These are phyloP conservation scores for Chlorella sorokiniana DNA, from an alignment of 139 green algal genomes.

Conservation along the genomic window DNA sequence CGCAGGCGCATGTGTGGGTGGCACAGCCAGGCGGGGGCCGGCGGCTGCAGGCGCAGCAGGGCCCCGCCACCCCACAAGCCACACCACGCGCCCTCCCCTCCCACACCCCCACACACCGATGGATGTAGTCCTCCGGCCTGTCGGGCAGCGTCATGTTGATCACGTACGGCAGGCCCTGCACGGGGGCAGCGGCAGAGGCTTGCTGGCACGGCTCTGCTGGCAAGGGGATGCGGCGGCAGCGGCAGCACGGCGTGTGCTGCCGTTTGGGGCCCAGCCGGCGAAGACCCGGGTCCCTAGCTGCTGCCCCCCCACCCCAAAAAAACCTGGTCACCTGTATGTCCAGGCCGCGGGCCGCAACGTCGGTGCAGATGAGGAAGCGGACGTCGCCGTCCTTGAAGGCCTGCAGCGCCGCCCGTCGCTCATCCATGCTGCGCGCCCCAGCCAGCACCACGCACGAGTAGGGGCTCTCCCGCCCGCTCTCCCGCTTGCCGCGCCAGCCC, in stretches of 20 bases:
- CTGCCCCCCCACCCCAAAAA: no score
- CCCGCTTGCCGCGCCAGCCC: conserved; percentile 53
- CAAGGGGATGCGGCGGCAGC: background rate
- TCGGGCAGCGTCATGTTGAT: conserved; percentile 91
- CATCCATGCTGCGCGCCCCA: conserved; percentile 70
- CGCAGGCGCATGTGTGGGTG: background rate
- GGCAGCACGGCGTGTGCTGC: background rate
- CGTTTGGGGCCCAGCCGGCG: no score
- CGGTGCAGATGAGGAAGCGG: conserved; percentile 86
- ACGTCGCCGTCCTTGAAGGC: conserved; percentile 83
- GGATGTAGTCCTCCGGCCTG: conserved; percentile 85
- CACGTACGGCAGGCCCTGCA: conserved; percentile 76
- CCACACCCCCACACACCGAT: conserved; percentile 43
- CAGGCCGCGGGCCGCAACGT: conserved; percentile 86
- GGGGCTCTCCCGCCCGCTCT: conserved; percentile 61
- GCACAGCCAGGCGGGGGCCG: background rate
- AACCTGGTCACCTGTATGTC: conserved; percentile 70
- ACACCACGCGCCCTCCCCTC: background rate
- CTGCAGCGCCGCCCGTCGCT: conserved; percentile 69
- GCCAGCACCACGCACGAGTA: conserved; percentile 83
- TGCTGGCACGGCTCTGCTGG: background rate
- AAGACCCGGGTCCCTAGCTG: no score
- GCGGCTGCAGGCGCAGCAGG: no score
- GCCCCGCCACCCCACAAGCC: background rate
- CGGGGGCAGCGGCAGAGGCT: background rate